phyloP scores from a whole-genome alignment of 2,329 filamentous ascomycete species.

The Huntiella omanensis region DNA sequence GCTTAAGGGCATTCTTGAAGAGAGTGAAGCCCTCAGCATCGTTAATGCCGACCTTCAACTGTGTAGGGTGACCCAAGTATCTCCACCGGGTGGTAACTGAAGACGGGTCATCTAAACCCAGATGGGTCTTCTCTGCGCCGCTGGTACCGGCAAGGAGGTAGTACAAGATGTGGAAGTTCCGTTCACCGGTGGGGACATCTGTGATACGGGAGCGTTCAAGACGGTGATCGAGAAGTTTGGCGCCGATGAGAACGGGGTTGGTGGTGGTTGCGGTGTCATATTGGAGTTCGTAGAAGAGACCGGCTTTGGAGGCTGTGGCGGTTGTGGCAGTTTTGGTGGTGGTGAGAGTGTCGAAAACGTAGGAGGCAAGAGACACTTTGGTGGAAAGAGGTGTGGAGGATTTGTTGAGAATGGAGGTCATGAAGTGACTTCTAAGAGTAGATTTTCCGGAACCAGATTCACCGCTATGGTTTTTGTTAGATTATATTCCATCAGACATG shows the following conservation, averaged over 20 bases:
- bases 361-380: slow-evolving; percentile 83
- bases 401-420: slow-evolving; percentile 71
- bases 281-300: slow-evolving; percentile 87
- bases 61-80: slow-evolving; percentile 87
- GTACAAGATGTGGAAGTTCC: slow-evolving; percentile 91
- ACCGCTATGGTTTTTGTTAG: slow-evolving; percentile 37
- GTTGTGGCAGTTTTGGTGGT: slow-evolving; percentile 95
- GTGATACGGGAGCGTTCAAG: slow-evolving; percentile 83
- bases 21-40: slow-evolving; percentile 90
- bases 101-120: slow-evolving; percentile 39
- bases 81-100: slow-evolving; percentile 66
- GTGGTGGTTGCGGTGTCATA: slow-evolving; percentile 79
- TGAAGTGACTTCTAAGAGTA: slow-evolving; percentile 72
- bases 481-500: not conserved
- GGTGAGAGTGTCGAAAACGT: slow-evolving; percentile 88
- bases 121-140: slow-evolving; percentile 70
- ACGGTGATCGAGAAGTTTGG: slow-evolving; percentile 84
- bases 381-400: slow-evolving; percentile 83
- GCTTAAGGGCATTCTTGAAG: slow-evolving; percentile 88
- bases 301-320: slow-evolving; percentile 85
- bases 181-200: slow-evolving; percentile 82
- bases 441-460: slow-evolving; percentile 96
- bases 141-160: slow-evolving; percentile 89
- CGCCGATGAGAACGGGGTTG: slow-evolving; percentile 76
- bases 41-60: slow-evolving; percentile 93